Percentiles rank a stretch among this genome's conserved stretches.
Conservation (phyloP, 805 yeast species). For the Saccharomycopsis capsularis region DNA sequence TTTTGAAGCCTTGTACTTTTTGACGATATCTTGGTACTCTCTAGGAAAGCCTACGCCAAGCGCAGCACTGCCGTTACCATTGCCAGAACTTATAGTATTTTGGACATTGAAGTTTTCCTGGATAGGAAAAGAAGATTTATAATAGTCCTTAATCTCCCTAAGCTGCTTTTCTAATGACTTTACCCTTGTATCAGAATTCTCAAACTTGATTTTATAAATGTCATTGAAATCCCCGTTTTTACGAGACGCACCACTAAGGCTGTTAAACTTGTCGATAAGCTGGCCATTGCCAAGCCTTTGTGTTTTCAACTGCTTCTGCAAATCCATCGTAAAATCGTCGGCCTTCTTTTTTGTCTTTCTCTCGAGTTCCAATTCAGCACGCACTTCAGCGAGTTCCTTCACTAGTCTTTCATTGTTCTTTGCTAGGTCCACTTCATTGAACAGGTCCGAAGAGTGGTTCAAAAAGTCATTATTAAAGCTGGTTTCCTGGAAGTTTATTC, state of each 20-base stretch:
- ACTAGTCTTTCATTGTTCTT: conserved; percentile 25
- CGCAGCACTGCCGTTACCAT: neutral
- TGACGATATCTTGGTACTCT: conserved; percentile 44
- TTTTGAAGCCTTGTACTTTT: conserved; percentile 38
- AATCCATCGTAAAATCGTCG: conserved; percentile 40
- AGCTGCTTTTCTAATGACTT: conserved; percentile 35
- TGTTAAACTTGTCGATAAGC: conserved; percentile 14
- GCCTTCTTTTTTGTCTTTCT: conserved; percentile 45
- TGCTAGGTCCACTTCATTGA: neutral
- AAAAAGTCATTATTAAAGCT: conserved; percentile 21
- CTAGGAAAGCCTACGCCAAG: too few species aligned
- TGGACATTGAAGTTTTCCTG: conserved; percentile 25
- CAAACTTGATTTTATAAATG: conserved; percentile 40
- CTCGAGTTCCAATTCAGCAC: conserved; percentile 44
- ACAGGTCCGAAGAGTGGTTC: conserved; percentile 2
- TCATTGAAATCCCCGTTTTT: conserved; percentile 21
- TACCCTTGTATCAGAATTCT: conserved; percentile 39
- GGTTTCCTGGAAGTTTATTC: conserved; percentile 25
- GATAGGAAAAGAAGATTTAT: conserved; percentile 22
- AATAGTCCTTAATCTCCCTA: conserved; percentile 20
- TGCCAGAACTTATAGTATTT: conserved; percentile 28
- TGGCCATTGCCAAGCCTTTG: conserved; percentile 1
- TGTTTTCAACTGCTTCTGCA: conserved; percentile 32
- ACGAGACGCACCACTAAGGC: conserved; percentile 1
- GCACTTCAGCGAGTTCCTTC: conserved; percentile 43